These are phyloP conservation scores for Bryum argenteum DNA, from an alignment of 225 moss, liverwort and hornwort species.

Conservation along the genomic window DNA sequence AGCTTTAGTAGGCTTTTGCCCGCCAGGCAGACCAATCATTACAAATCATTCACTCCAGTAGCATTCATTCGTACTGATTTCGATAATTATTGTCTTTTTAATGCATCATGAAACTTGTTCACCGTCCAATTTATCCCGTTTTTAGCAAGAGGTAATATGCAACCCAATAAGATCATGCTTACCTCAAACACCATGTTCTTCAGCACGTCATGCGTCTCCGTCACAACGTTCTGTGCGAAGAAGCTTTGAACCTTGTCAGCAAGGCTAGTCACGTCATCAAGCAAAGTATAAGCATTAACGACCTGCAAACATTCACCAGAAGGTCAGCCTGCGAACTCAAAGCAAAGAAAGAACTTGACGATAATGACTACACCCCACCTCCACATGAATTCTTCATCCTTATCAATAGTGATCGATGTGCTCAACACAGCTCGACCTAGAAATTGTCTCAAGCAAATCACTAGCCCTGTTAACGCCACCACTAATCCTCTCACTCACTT, in stretches of 20 bases:
- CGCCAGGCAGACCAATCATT: conserved; percentile 3
- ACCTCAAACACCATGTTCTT: conserved; percentile 86
- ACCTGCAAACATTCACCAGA: conserved; percentile 59
- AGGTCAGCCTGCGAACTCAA: conserved; percentile 14
- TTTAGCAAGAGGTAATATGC: neutral
- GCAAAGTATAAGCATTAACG: conserved; percentile 78
- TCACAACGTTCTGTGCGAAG: conserved; percentile 89
- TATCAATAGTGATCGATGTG: neutral
- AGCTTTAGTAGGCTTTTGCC: neutral
- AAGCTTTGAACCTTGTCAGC: conserved; percentile 98
- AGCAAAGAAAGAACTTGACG: neutral
- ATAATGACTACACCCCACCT: conserved; percentile 11
- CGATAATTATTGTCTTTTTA: neutral
- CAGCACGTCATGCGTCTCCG: conserved; percentile 86
- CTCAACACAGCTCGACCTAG: neutral
- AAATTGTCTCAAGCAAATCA: neutral
- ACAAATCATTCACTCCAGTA: neutral
- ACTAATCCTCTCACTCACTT: neutral
- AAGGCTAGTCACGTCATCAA: conserved; percentile 89
- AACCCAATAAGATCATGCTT: conserved; percentile 10
- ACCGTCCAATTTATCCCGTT: neutral
- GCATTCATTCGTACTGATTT: neutral
- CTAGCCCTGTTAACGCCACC: neutral
- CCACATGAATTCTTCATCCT: conserved; percentile 5
- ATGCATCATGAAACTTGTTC: neutral